phyloP scores from a whole-genome alignment of 2,329 filamentous ascomycete species.

The Falciphora oryzae region DNA sequence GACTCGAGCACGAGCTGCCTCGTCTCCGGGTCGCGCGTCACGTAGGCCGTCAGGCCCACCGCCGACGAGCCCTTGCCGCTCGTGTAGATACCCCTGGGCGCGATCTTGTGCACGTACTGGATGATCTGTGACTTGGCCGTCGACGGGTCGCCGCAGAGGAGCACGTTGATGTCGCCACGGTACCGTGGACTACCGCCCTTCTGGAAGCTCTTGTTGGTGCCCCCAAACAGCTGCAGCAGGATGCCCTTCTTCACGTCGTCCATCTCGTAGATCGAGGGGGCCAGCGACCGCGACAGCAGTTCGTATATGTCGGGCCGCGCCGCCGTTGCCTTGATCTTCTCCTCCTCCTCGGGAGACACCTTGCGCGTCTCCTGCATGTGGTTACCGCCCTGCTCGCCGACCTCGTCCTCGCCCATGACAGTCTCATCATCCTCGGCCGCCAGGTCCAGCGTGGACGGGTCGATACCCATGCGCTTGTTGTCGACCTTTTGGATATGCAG shows the following conservation, averaged over 20 bases:
- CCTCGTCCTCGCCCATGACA: conserved; percentile 56
- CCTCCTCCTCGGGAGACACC: conserved; percentile 79
- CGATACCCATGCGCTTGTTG: conserved; percentile 87
- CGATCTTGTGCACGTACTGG: conserved; percentile 95
- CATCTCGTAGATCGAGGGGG: conserved; percentile 94
- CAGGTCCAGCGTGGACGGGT: conserved; percentile 80
- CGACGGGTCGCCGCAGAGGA: conserved; percentile 94
- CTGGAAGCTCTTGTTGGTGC: conserved; percentile 95
- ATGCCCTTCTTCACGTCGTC: conserved; percentile 99
- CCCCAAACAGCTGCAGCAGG: conserved; percentile 90
- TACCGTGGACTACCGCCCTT: conserved; percentile 95
- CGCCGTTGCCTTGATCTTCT: conserved; percentile 77
- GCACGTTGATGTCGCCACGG: conserved; percentile 92
- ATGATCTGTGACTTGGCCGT: conserved; percentile 94
- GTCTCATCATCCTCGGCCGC: conserved; percentile 66
- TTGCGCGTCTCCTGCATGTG: conserved; percentile 78
- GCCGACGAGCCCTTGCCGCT: conserved; percentile 77
- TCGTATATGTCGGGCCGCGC: conserved; percentile 86
- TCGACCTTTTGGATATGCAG: conserved; percentile 96
- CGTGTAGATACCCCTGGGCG: conserved; percentile 78
- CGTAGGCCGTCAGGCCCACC: conserved; percentile 75
- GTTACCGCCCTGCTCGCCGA: conserved; percentile 46
- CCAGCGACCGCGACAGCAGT: conserved; percentile 80
- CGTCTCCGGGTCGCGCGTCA: conserved; percentile 74
- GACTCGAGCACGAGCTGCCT: conserved; percentile 76